These are phyloP conservation scores for Austroboletus novae-zelandiae DNA, from an alignment of 1,284 basidiomycete species.

Conservation along the genomic window DNA sequence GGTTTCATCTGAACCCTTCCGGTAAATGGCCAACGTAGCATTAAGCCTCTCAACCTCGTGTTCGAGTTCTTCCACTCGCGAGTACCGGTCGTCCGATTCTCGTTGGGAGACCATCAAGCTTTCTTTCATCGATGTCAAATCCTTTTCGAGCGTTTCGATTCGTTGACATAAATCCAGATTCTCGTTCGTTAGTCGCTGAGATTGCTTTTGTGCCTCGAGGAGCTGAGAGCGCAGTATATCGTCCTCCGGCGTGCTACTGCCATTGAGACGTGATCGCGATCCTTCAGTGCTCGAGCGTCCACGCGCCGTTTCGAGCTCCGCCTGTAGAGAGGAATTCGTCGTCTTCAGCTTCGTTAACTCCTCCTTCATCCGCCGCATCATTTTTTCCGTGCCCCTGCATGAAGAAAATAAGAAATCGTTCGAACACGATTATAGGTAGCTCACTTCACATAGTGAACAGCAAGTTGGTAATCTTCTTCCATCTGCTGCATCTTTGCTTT, in stretches of 20 bases:
- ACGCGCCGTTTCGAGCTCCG: constrained; percentile 71
- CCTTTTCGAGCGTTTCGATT: constrained; percentile 72
- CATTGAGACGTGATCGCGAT: constrained; percentile 65
- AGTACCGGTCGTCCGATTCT: constrained; percentile 73
- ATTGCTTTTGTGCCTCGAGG: constrained; percentile 68
- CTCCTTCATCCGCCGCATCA: constrained; percentile 96
- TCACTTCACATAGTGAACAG: constrained; percentile 89
- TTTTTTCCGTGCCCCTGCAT: constrained; percentile 93
- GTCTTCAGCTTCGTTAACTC: constrained; percentile 89
- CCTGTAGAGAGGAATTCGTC: constrained; percentile 74
- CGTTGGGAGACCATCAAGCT: constrained; percentile 69
- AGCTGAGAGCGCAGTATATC: constrained; percentile 68
- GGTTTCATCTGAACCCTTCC: constrained; percentile 70
- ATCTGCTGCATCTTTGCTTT: constrained; percentile 78
- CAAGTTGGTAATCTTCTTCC: constrained; percentile 93
- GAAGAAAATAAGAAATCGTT: constrained; percentile 22
- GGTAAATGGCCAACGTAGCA: constrained; percentile 71
- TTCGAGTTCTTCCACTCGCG: constrained; percentile 75
- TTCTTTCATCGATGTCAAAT: constrained; percentile 70
- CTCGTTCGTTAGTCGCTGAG: constrained; percentile 64
- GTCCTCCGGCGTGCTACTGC: constrained; percentile 79
- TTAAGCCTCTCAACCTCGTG: constrained; percentile 79
- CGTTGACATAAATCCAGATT: constrained; percentile 77
- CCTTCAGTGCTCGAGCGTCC: constrained; percentile 55
- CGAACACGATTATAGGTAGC: constrained; percentile 31